These are phyloP conservation scores for Metschnikowia kofuensis DNA, from an alignment of 805 yeast species.

Conservation along the genomic window DNA sequence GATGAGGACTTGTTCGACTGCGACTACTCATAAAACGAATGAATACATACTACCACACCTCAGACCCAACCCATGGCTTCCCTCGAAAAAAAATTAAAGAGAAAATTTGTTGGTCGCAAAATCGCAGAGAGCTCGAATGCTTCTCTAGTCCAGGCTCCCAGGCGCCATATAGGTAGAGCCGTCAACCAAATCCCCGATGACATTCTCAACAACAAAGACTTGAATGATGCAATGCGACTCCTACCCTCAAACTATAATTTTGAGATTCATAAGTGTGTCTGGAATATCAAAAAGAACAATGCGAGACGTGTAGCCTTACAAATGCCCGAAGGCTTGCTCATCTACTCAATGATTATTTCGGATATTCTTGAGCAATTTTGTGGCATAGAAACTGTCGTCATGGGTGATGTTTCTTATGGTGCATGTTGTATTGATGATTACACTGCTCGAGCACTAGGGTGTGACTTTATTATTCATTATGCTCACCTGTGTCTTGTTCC, in stretches of 20 bases:
- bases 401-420: constrained; percentile 99
- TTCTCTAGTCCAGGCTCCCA: constrained; percentile 12
- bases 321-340: constrained; percentile 94
- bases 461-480: constrained; percentile 93
- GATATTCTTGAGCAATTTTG: constrained; percentile 94
- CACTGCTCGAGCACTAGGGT: constrained; percentile 88
- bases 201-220: constrained; percentile 71
- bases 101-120: constrained; percentile 57
- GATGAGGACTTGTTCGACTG: too few relatives aligned
- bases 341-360: constrained; percentile 83
- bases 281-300: constrained; percentile 75
- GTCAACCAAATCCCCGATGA: constrained; percentile 88
- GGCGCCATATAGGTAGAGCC: constrained; percentile 49
- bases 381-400: constrained; percentile 78
- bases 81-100: constrained; percentile 32
- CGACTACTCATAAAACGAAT: background rate
- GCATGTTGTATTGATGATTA: constrained; percentile 98
- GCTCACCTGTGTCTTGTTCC: constrained; percentile 98
- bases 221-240: constrained; percentile 78
- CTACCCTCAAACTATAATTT: constrained; percentile 92
- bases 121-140: constrained; percentile 2
- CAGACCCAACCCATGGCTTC: background rate
- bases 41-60: background rate
- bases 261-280: constrained; percentile 92
- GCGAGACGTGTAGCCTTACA: constrained; percentile 90